Evolutionary conservation across 1,284 basidiomycete genomes (phyloP).

Genomic region (Thecaphora thlaspeos): DNA sequence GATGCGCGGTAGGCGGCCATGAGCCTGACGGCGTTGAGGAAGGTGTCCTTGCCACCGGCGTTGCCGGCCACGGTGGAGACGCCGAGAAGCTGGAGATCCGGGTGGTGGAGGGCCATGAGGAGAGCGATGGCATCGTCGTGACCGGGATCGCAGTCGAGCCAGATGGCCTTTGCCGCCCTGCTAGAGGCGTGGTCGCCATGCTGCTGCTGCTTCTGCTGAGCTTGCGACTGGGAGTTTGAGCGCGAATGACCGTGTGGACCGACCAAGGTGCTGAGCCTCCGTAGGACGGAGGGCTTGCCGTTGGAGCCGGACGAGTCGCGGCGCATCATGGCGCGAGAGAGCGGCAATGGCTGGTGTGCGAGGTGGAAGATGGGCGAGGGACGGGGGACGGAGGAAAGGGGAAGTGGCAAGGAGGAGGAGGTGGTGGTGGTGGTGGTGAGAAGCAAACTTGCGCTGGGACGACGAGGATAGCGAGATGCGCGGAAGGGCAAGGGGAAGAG

Average conservation of each 20-base stretch:
- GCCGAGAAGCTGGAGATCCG: slow-evolving; percentile 37
- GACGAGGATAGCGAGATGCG: too few relatives aligned
- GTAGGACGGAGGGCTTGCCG: slow-evolving; percentile 21
- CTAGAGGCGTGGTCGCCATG: slow-evolving; percentile 5
- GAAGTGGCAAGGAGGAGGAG: too few relatives aligned
- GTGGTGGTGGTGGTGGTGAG: too few relatives aligned
- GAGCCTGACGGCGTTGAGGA: slow-evolving; percentile 39
- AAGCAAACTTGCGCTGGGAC: too few relatives aligned
- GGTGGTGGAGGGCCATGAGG: slow-evolving; percentile 41
- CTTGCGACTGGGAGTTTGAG: slow-evolving; percentile 17
- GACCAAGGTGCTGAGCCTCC: slow-evolving; percentile 29
- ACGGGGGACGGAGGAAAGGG: too few relatives aligned
- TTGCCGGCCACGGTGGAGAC: slow-evolving; percentile 48
- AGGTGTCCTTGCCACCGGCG: slow-evolving; percentile 38
- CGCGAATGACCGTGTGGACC: slow-evolving; percentile 11
- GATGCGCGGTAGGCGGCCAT: slow-evolving; percentile 36
- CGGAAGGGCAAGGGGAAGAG: too few relatives aligned
- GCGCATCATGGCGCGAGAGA: neutral
- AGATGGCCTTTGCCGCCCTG: slow-evolving; percentile 25
- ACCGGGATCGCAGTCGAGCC: slow-evolving; percentile 50
- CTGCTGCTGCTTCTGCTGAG: slow-evolving; percentile 3
- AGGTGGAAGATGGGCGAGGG: too few relatives aligned
- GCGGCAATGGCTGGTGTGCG: too few relatives aligned
- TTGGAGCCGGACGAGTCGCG: slow-evolving; percentile 1
- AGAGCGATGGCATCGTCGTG: slow-evolving; percentile 51